These are phyloP conservation scores for Macrolepiota albuminosa DNA, from an alignment of 768 basidiomycete species.

Conservation along the genomic window DNA sequence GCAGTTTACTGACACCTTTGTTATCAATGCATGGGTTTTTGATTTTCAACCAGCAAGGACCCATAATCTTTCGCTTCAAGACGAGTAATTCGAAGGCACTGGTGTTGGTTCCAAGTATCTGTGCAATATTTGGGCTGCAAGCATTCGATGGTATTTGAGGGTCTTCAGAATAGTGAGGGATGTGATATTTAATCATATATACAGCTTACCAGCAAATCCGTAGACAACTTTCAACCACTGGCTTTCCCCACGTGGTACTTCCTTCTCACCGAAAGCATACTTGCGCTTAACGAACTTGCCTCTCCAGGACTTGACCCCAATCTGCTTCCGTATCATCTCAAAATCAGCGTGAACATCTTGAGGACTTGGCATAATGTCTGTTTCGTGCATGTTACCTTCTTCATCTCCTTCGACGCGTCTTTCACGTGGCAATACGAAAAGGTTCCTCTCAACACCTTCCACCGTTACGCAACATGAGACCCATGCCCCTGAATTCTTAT, in stretches of 20 bases:
- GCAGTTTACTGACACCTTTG: conserved; percentile 59
- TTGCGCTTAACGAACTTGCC: conserved; percentile 83
- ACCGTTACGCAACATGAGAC: conserved; percentile 86
- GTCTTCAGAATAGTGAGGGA: conserved; percentile 36
- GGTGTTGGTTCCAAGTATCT: conserved; percentile 89
- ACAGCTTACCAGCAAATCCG: conserved; percentile 69
- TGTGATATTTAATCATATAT: background rate
- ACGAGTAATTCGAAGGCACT: conserved; percentile 91
- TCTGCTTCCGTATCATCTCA: conserved; percentile 66
- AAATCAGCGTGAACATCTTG: conserved; percentile 82
- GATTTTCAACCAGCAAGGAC: conserved; percentile 93
- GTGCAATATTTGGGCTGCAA: conserved; percentile 78
- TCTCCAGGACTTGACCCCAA: conserved; percentile 72
- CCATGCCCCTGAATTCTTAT: conserved; percentile 64
- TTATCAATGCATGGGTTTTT: conserved; percentile 70
- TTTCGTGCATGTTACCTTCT: conserved; percentile 59
- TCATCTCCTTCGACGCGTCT: conserved; percentile 53
- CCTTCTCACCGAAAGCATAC: conserved; percentile 87
- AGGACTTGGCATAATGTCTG: conserved; percentile 66
- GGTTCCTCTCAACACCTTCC: conserved; percentile 81
- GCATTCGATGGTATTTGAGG: conserved; percentile 68
- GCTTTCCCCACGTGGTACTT: conserved; percentile 72
- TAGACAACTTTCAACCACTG: conserved; percentile 95
- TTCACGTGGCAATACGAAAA: conserved; percentile 82
- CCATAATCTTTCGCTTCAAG: conserved; percentile 96